Evolutionary conservation across 768 basidiomycete genomes (phyloP).

Genomic region (Kwoniella pini): DNA sequence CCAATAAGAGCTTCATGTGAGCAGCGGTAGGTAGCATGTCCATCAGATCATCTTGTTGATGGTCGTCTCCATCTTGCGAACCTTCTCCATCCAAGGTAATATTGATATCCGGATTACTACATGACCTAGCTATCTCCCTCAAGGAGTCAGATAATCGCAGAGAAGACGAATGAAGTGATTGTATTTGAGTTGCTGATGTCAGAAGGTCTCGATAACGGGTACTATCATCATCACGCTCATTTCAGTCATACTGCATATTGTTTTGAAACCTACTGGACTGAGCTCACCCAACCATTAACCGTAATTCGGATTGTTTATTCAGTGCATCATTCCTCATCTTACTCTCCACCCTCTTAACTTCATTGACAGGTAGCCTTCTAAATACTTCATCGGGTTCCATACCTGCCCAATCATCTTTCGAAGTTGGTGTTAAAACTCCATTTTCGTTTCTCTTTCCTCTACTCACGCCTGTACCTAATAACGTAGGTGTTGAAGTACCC

Average conservation of each 20-base stretch:
- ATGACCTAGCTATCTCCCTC: slow-evolving; percentile 35
- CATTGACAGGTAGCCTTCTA: slow-evolving; percentile 40
- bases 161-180: slow-evolving; percentile 47
- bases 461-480: not conserved
- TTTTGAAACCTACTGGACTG: too few species aligned
- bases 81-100: slow-evolving; percentile 23
- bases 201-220: slow-evolving; percentile 53
- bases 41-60: slow-evolving; percentile 36
- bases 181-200: slow-evolving; percentile 53
- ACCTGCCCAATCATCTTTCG: slow-evolving; percentile 44
- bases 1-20: slow-evolving; percentile 85
- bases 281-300: slow-evolving; percentile 52
- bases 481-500: slow-evolving; percentile 10
- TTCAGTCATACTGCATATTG: too few species aligned
- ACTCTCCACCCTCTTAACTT: slow-evolving; percentile 51
- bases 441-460: not conserved
- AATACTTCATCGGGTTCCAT: slow-evolving; percentile 55
- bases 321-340: slow-evolving; percentile 48
- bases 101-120: slow-evolving; percentile 39
- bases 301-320: slow-evolving; percentile 52
- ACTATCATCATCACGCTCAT: slow-evolving; percentile 12
- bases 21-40: slow-evolving; percentile 64
- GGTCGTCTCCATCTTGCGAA: slow-evolving; percentile 7
- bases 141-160: slow-evolving; percentile 42
- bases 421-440: not conserved